Evolutionary conservation across 495 filamentous ascomycete genomes (phyloP).

Genomic region (Friedmanniomyces endolithicus): DNA sequence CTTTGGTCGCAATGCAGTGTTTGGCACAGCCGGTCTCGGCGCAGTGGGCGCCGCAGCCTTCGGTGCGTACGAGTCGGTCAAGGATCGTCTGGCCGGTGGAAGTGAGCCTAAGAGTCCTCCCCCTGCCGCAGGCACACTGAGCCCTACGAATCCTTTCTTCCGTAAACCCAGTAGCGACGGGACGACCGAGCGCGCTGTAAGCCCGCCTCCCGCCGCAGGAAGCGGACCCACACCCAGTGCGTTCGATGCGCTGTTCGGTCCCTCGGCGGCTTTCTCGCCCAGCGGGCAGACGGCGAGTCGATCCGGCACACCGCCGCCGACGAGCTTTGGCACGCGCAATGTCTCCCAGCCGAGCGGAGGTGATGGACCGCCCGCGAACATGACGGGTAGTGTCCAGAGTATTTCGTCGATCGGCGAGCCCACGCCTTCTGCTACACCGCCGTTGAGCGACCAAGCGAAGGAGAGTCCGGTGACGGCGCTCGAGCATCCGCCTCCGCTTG

Average conservation of each 20-base stretch:
- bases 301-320: conserved; percentile 14
- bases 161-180: conserved; percentile 34
- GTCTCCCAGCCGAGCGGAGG: neutral
- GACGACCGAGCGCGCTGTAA: neutral
- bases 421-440: conserved; percentile 17
- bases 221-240: conserved; percentile 13
- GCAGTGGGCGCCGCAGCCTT: conserved; percentile 7
- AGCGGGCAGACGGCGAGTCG: conserved; percentile 9
- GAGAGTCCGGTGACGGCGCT: neutral
- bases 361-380: neutral
- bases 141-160: conserved; percentile 75
- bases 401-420: conserved; percentile 15
- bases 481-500: conserved; percentile 39
- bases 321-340: conserved; percentile 12
- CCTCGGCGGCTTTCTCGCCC: conserved; percentile 14
- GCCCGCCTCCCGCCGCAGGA: neutral
- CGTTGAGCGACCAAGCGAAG: conserved; percentile 9
- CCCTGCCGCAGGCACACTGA: conserved; percentile 41
- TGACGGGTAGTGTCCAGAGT: conserved; percentile 8
- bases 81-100: conserved; percentile 1
- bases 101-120: neutral
- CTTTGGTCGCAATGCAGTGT: conserved; percentile 4
- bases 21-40: conserved; percentile 1
- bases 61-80: conserved; percentile 6
- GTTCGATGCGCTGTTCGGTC: conserved; percentile 17